Base-by-base conservation (phyloP, 2,329 filamentous ascomycete genomes). In the Decorospora gaudefroyi region DNA sequence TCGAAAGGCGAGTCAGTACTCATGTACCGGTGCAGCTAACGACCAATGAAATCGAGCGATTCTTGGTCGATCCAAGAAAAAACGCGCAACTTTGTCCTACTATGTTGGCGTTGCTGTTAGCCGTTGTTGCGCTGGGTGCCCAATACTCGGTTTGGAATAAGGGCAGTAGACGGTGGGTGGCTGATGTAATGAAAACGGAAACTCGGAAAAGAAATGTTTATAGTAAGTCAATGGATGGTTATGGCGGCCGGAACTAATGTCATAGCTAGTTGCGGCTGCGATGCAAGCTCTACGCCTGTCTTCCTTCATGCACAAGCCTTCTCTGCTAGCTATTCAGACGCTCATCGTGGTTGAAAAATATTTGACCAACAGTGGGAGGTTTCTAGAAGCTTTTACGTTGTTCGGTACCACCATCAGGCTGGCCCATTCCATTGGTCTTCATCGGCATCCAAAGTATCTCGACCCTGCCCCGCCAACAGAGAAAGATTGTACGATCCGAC, bases 281-380 rank as follows among this genome's bases (percentile, higher is more conserved):
- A 77, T 77, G 74, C 75, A 78, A 57, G 74, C 74, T n/a, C 61
- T 78, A 12, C 72, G 76, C 4, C 59, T 76, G 34, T 70, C 72
- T 7, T 76, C 75, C 0, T 78, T 75, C 57, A 73, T 76, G 69
- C 75, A 73, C 48, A 72, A 70, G 21, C 76, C 76, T 0, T 76
- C 74, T 2, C 59, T 78, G 1, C 62, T 75, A 2, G 68, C 65
- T 4, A 73, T 78, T 5, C 71, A 78, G 50, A 68, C 74, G 4
- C 61, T 78, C 17, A 65, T 77, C 18, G 74, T 78, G 72, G 72
- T 78, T 12, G 74, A 73, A 4, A 73, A 73, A 0, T 78, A 76
- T 37, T 58, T 78, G 1, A 77, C 74, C 6, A 77, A 78, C 49
- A 75, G 69, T 42, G 76, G 76, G 16, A 71, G 74, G 6, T 76